Base-by-base conservation (phyloP, 768 basidiomycete species). In the Cubamyces lactineus region DNA sequence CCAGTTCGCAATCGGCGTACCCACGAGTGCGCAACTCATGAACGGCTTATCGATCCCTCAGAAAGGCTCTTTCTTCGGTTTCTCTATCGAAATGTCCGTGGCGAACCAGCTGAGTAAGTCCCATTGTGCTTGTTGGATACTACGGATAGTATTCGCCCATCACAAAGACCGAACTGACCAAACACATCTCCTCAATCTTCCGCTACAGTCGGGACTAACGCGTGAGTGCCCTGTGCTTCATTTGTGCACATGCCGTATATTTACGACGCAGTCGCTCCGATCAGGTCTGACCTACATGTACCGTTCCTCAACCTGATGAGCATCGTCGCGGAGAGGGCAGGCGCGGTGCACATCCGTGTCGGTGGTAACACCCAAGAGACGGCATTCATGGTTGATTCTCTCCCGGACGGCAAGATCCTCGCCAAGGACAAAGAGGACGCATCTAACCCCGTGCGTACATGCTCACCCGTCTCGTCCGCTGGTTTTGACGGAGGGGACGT, bases 331-430 rank as follows among this genome's bases (percentile, higher is more conserved):
- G 78, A 83, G 66, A 80, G 91, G 19, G 82, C 84, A 3, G 90
- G 90, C 3, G 68, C 72, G 1, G 84, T 90, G 4, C 74, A 80
- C 17, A 73, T 92, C 15, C 84, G 91, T 57, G 78, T 93, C 1
- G 91, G 92, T 34, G 91, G 91, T 53, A 93, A 92, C 73, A 86
- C 88, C 0, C 92, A 93, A 69, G 92, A 94, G 54, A 81, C 77
- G 3, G 87, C 78, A 11, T 72, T 73, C 5, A 71, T 85, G 64
- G 85, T 84, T 9, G 74, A 76, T 38, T 77, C 74, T 30, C 80
- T 86, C 11, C 70, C 81, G 0, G 80, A 84, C 56, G 78, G 79
- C 24, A 68, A 74, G 15, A 79, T 80, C 21, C 72, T 89, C 19
- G 76, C 82, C 53, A 91, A 90, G 71, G 75, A 79, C 61, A 59